Evolutionary conservation across 2,329 filamentous ascomycete genomes (phyloP), one percentile per base, ranked within the genome.

Genomic region (Colletotrichum viniferum): DNA sequence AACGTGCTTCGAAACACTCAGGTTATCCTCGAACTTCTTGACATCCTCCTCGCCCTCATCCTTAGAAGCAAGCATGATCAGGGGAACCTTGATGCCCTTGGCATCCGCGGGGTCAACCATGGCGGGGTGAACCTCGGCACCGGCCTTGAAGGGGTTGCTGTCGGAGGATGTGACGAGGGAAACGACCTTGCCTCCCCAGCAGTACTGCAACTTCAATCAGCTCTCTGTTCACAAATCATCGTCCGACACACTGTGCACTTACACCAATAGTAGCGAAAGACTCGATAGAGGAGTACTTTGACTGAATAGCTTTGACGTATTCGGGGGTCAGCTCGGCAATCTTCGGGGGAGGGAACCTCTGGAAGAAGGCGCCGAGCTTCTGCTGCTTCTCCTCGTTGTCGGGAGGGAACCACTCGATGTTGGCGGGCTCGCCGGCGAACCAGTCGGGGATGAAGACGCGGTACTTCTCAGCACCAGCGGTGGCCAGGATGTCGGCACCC

Each of bases 361-460:
- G 82, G 80, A 94, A 90, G 85, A 94, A 94, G 5, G 82, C 85
- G 32, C 86, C 86, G 5, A 94, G 86, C 30, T 86, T 87, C 83
- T 90, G 86, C 81, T 91, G 84, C 85, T 94, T 93, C 79, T 94
- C 92, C 7, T 90, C 85, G 7, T 85, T 94, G 83, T 92, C 84
- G 28, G 92, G 90, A 4, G 93, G 93, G 82, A 91, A 91, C 90
- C 89, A 84, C 81, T 86, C 87, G 82, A 92, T 88, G 65, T 87
- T 84, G 80, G 85, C 86, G 3, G 95, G 94, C 78, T 91, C 89
- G 82, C 95, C 96, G 76, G 94, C 90, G 87, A 98, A 98, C 89
- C 95, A 96, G 86, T 98, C 96, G 32, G 96, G 96, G 77, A 98
- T 96, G 85, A 96, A 96, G 79, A 98, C 94, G 79, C 92, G 92